Evolutionary conservation across 2,329 filamentous ascomycete species (phyloP).

Genomic region (Sporothrix humicola): DNA sequence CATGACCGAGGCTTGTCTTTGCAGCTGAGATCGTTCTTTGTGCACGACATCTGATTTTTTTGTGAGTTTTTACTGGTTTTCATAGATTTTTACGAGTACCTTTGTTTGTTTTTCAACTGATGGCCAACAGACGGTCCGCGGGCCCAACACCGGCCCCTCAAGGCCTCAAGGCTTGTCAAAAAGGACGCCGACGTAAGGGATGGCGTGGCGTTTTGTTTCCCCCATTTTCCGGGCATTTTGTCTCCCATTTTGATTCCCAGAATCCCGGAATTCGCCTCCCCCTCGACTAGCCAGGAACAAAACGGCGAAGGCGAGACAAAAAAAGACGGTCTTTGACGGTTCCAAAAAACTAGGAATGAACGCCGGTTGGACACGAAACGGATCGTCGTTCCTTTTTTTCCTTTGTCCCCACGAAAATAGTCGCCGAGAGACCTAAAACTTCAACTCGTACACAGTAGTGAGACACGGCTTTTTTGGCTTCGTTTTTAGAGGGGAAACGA

Average conservation of each 20-base stretch:
- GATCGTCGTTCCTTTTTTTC: constrained; percentile 10
- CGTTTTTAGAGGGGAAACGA: neutral
- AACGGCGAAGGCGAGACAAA: constrained; percentile 8
- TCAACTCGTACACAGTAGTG: neutral
- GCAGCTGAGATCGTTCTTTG: neutral
- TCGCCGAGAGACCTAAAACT: neutral
- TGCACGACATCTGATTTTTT: neutral
- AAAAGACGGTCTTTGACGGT: neutral
- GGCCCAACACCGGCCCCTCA: neutral
- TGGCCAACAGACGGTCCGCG: neutral
- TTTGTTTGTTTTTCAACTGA: neutral
- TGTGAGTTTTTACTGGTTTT: too few species aligned
- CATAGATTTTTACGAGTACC: neutral
- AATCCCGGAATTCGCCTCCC: constrained; percentile 10
- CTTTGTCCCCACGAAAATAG: constrained; percentile 13
- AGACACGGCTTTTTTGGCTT: neutral
- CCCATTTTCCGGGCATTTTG: neutral
- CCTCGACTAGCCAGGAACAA: constrained; percentile 26
- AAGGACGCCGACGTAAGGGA: neutral
- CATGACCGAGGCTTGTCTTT: neutral
- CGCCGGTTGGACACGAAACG: neutral
- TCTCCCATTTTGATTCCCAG: too few species aligned
- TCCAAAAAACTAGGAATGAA: neutral
- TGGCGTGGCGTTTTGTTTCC: neutral
- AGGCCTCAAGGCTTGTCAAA: neutral